Evolutionary conservation across 2,329 filamentous ascomycete species (phyloP).

Genomic region (Sclerotiophoma versabilis): DNA sequence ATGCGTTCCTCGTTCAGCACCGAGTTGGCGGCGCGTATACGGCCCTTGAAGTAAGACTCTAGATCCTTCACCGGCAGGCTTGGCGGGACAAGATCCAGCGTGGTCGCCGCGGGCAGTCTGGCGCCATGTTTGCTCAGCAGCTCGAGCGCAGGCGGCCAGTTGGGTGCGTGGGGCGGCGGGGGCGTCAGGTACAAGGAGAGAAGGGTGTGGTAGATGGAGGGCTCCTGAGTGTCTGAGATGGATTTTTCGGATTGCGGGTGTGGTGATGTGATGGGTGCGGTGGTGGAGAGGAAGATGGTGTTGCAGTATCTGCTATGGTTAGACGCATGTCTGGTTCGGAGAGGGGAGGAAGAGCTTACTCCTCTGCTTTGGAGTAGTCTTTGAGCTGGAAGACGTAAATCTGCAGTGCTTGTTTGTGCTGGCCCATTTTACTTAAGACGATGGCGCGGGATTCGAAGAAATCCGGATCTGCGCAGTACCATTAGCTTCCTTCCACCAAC

Average conservation of each 20-base stretch:
- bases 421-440: constrained; percentile 91
- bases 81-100: constrained; percentile 84
- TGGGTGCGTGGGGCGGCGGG: constrained; percentile 72
- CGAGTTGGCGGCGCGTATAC: constrained; percentile 85
- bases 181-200: constrained; percentile 89
- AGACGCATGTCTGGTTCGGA: not conserved
- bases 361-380: constrained; percentile 88
- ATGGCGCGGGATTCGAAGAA: constrained; percentile 93
- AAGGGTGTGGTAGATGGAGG: constrained; percentile 90
- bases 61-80: constrained; percentile 79
- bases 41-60: constrained; percentile 88
- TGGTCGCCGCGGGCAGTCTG: constrained; percentile 85
- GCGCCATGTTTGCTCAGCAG: constrained; percentile 93
- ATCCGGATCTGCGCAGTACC: constrained; percentile 70
- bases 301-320: constrained; percentile 78
- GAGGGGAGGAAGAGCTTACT: constrained; percentile 59
- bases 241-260: constrained; percentile 24
- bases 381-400: constrained; percentile 96
- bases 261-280: constrained; percentile 40
- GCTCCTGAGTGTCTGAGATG: constrained; percentile 59
- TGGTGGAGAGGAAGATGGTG: constrained; percentile 69
- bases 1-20: constrained; percentile 82
- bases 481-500: constrained; percentile 2
- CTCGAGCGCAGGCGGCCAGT: constrained; percentile 80
- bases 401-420: constrained; percentile 93